Percentiles rank a stretch among this genome's conserved stretches.
phyloP scores from a whole-genome alignment of 805 yeast species.

The Dipodascus geniculatus region DNA sequence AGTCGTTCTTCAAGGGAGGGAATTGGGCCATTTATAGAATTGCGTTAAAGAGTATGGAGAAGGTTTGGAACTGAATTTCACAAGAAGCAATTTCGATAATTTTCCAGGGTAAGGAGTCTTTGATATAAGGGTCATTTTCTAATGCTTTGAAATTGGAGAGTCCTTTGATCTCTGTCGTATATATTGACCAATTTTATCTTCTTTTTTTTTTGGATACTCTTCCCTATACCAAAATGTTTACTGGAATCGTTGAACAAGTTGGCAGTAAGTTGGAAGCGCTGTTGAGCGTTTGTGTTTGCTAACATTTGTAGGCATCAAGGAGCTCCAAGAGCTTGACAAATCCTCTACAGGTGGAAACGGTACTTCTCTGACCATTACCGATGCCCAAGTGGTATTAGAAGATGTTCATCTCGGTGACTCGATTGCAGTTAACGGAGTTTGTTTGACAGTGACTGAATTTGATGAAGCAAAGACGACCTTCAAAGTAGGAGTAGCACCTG shows the following conservation, averaged over 20 bases:
- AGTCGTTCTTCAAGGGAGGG: constrained; percentile 76
- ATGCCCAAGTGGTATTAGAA: constrained; percentile 47
- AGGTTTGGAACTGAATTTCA: not conserved
- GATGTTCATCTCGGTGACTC: constrained; percentile 94
- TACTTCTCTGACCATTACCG: constrained; percentile 52
- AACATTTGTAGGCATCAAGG: constrained; percentile 29
- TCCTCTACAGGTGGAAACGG: constrained; percentile 59
- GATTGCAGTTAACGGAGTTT: constrained; percentile 77
- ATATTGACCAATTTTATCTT: not conserved
- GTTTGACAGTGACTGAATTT: constrained; percentile 87
- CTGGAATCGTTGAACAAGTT: constrained; percentile 82
- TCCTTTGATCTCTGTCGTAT: too few relatives aligned
- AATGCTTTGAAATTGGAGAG: not conserved
- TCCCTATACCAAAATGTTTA: constrained; percentile 48
- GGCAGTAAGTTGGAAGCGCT: constrained; percentile 35
- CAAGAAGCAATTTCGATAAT: not conserved
- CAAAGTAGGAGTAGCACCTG: constrained; percentile 89
- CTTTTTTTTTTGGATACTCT: not conserved
- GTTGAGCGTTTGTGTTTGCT: not conserved
- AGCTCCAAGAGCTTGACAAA: constrained; percentile 35
- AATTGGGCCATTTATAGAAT: constrained; percentile 30
- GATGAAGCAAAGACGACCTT: constrained; percentile 37
- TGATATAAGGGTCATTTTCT: not conserved
- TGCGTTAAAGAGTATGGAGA: not conserved
- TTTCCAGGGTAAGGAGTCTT: not conserved